Base-by-base conservation (phyloP, 129 eudicot genomes). In the Pittosporum tobira region DNA sequence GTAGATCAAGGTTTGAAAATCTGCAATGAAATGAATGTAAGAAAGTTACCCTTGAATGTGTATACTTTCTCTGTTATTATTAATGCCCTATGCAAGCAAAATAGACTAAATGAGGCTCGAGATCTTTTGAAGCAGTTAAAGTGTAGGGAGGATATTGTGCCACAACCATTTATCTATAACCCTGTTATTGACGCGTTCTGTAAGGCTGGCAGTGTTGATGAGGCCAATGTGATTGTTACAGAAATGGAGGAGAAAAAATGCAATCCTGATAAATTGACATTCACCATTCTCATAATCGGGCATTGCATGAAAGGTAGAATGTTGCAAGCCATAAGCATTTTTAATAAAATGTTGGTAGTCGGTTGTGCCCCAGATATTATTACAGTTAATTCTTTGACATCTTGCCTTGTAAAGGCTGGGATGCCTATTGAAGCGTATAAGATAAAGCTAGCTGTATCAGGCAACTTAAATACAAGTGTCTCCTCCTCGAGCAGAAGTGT, bases 281-380 rank as follows among this genome's bases (percentile, higher is more conserved):
- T 73, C 70, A 91, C 98, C 57, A 86, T 91, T 54, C 90, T 91
- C 54, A 87, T 91, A 55, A 68, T 91, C 21, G 98, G 98, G 73
- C 96, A 91, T 65, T 91, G 98, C 68, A 72, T 83, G 94, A 91
- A 91, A 78, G 98, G 98, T 63, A 77, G 84, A 74, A 78, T 83
- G 98, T 27, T 23, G 48, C 96, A 91, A 62, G 98, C 96, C 57
- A 78, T 91, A 53, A 55, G 59, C 48, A 68, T 91, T 49, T 86
- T 73, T 59, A 62, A 78, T 21, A 91, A 77, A 73, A 86, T 91
- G 98, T 28, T 71, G 26, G 44, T 38, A 57, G 77, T 73, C 44
- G 81, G 79, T 44, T 91, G 98, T 73, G 69, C 31, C 37, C 98
- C 96, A 2, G 98, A 91, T 81, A 51, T 55, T 29, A 67, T 86